Base-by-base conservation (phyloP, 2,329 filamentous ascomycete genomes). In the Ceratocystis alfenasii region DNA sequence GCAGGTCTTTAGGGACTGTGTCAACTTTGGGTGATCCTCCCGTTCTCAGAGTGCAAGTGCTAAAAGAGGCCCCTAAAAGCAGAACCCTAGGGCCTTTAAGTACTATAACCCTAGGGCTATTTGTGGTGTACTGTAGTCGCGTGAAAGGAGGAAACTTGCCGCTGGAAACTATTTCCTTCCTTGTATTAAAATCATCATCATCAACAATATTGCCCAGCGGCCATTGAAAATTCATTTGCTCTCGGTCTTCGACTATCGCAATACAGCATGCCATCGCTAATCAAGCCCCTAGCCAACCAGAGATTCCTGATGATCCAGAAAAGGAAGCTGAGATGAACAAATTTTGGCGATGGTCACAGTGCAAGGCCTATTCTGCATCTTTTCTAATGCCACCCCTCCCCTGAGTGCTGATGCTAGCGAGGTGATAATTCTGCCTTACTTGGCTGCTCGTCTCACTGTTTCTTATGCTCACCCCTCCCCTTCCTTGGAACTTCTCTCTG, bases 251-350 rank as follows among this genome's bases (percentile, higher is more conserved):
- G 55, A 59, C 28, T 30, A 59, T 59, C 55, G 15, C 55, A 59
- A 36, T 36, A 36, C 28, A 15, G 22, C 48, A 10, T 41, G 36
- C 36, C 36, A 41, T 41, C 36, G 25, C 10, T 17, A 36, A 59
- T 59, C 8, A 22, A 59, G 28, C 28, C 36, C 36, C 36, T 12
- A 30, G 53, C 53, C 53, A 30, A 20, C 28, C 12, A 33, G 28
- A 8, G 12, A 25, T 8, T 33, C 55, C 33, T 30, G 30, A 20
- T 8, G 28, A 15, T 20, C 55, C 55, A 28, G 28, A 59, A 59
- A 33, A 59, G 55, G 55, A 59, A 59, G 28, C 55, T 59, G 55
- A 59, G 55, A 59, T 59, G 55, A 59, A 20, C 55, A 36, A 33
- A 28, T 3, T n/a, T 30, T 28, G 53, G 28, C 48, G 48, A 30